A percentile compares a stretch with the other conserved stretches of the same genome.
phyloP scores from a whole-genome alignment of 768 basidiomycete genomes.

The Tulasnella sp. region DNA sequence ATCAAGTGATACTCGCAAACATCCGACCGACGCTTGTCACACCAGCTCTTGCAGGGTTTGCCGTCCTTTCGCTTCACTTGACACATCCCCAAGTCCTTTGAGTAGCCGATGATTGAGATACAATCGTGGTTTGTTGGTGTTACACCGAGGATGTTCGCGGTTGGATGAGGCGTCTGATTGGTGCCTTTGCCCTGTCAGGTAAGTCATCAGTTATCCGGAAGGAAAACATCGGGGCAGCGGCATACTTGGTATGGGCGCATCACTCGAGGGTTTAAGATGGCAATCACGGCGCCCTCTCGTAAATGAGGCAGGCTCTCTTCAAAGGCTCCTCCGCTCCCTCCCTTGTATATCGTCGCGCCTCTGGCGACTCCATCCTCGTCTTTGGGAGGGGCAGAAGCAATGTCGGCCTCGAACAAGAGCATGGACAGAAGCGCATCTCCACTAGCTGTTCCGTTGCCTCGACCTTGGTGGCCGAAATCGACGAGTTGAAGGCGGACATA shows the following conservation, averaged over 20 bases:
- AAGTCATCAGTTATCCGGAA: not conserved
- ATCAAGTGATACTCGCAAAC: constrained; percentile 91
- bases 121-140: constrained; percentile 74
- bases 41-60: constrained; percentile 76
- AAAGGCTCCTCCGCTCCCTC: constrained; percentile 88
- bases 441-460: constrained; percentile 34
- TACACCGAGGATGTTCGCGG: constrained; percentile 71
- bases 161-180: constrained; percentile 49
- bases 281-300: constrained; percentile 81
- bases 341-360: constrained; percentile 52
- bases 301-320: constrained; percentile 69
- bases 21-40: constrained; percentile 70
- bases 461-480: constrained; percentile 45
- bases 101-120: constrained; percentile 75
- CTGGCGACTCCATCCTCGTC: constrained; percentile 47
- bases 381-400: constrained; percentile 25
- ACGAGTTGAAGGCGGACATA: constrained; percentile 79
- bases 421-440: constrained; percentile 80
- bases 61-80: constrained; percentile 66
- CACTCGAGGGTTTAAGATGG: constrained; percentile 77
- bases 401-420: constrained; percentile 81
- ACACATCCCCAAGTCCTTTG: constrained; percentile 81
- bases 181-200: constrained; percentile 19
- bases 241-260: constrained; percentile 76
- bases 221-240: not conserved